Conservation (phyloP, 2,329 filamentous ascomycete genomes). For the Magnaporthales sp. region DNA sequence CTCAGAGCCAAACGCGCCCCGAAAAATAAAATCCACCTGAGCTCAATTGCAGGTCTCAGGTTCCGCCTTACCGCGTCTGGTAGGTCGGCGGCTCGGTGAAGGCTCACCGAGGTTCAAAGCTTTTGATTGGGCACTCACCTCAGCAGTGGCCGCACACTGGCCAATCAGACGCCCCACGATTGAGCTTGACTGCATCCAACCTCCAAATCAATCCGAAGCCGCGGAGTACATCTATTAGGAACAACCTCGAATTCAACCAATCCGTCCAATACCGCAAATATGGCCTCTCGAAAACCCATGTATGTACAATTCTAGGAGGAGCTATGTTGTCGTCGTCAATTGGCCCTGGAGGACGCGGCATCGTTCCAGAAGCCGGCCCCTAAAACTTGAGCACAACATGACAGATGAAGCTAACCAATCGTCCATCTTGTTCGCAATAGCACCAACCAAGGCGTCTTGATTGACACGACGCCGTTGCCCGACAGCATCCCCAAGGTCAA, state of each 20-base stretch:
- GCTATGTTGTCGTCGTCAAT: conserved; percentile 8
- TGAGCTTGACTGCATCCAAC: conserved; percentile 5
- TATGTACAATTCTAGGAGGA: conserved; percentile 24
- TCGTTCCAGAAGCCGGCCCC: neutral
- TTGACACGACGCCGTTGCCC: conserved; percentile 94
- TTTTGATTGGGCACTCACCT: conserved; percentile 12
- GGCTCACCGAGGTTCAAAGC: conserved; percentile 10
- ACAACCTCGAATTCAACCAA: conserved; percentile 6
- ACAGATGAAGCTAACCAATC: neutral
- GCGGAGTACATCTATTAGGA: neutral
- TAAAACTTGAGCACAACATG: neutral
- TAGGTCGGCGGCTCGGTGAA: neutral
- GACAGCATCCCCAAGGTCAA: conserved; percentile 84
- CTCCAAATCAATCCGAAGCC: conserved; percentile 3
- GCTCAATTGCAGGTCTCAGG: neutral
- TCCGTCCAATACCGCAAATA: conserved; percentile 32
- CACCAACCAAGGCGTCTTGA: conserved; percentile 88
- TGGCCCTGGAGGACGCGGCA: conserved; percentile 1
- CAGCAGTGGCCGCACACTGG: neutral
- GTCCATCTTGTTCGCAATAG: conserved; percentile 35
- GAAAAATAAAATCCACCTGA: neutral
- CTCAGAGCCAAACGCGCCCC: neutral
- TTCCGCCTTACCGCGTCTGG: neutral
- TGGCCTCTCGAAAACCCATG: conserved; percentile 53
- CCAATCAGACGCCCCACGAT: conserved; percentile 13